Evolutionary conservation across 495 filamentous ascomycete species (phyloP).

Genomic region (Penicillium antarcticum): DNA sequence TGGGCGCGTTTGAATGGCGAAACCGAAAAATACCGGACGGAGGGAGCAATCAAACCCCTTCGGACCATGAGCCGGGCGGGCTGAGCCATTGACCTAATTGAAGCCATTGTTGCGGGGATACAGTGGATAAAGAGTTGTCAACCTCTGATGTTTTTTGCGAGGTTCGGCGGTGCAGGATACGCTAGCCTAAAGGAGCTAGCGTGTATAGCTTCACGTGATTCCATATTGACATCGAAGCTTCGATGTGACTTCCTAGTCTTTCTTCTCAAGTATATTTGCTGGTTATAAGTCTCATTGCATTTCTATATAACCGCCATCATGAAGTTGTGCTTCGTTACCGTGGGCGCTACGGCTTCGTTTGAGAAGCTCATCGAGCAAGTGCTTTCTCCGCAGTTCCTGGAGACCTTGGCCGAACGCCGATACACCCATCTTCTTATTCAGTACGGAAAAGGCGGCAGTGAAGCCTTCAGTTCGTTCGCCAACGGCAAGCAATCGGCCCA

Average conservation of each 20-base stretch:
- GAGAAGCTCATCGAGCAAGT: conserved; percentile 62
- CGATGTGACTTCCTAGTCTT: not conserved
- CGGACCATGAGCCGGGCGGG: conserved; percentile 30
- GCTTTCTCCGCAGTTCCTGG: conserved; percentile 58
- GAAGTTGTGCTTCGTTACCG: conserved; percentile 74
- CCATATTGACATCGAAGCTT: not conserved
- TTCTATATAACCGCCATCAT: not conserved
- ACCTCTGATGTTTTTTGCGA: conserved; percentile 19
- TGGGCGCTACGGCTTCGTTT: conserved; percentile 89
- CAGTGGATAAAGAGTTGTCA: conserved; percentile 3
- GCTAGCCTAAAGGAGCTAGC: conserved; percentile 10
- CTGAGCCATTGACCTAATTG: conserved; percentile 36
- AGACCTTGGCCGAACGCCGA: conserved; percentile 44
- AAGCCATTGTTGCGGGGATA: conserved; percentile 36
- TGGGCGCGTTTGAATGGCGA: conserved; percentile 34
- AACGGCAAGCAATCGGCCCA: conserved; percentile 16
- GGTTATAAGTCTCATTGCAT: not conserved
- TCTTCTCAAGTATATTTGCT: not conserved
- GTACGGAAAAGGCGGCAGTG: conserved; percentile 62
- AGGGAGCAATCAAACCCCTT: conserved; percentile 23
- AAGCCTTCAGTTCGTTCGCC: conserved; percentile 40
- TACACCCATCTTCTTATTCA: conserved; percentile 73
- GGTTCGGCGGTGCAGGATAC: conserved; percentile 7
- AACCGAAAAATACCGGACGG: conserved; percentile 38
- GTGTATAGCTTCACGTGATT: conserved; percentile 1